phyloP scores from a whole-genome alignment of 371 early-diverging fungal species.

The Nosema muscidifuracis region DNA sequence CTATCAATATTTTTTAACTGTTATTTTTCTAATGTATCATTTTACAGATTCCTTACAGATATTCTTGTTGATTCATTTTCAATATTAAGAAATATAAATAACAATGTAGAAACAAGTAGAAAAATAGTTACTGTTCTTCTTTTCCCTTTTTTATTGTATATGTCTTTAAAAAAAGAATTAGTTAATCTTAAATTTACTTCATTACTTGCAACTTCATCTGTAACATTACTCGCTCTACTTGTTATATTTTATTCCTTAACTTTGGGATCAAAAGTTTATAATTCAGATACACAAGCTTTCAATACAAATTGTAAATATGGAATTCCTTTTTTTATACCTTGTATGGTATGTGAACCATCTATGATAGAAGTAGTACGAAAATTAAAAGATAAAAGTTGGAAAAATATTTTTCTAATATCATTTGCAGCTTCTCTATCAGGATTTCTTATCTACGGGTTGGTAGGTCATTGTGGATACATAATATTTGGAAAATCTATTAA shows the following conservation, averaged over 20 bases:
- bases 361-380: slow-evolving; percentile 50
- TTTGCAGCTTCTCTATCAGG: slow-evolving; percentile 24
- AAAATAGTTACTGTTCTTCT: slow-evolving; percentile 15
- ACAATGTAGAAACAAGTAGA: not conserved
- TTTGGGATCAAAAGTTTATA: slow-evolving; percentile 3
- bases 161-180: slow-evolving; percentile 22
- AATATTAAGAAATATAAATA: not conserved
- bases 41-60: slow-evolving; percentile 35
- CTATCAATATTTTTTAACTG: slow-evolving; percentile 30
- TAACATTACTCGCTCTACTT: slow-evolving; percentile 23
- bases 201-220: slow-evolving; percentile 20
- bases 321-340: slow-evolving; percentile 47
- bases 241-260: slow-evolving; percentile 19
- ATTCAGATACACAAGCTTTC: not conserved
- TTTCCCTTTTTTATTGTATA: slow-evolving; percentile 12
- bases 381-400: slow-evolving; percentile 37
- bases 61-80: slow-evolving; percentile 7
- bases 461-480: slow-evolving; percentile 49
- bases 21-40: slow-evolving; percentile 26
- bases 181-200: slow-evolving; percentile 1
- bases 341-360: slow-evolving; percentile 58
- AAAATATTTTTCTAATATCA: slow-evolving; percentile 42
- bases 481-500: slow-evolving; percentile 19
- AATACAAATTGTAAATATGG: slow-evolving; percentile 8
- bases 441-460: slow-evolving; percentile 40